Conservation (phyloP, 164 flowering plant genomes). For the Chimonanthus salicifolius region DNA sequence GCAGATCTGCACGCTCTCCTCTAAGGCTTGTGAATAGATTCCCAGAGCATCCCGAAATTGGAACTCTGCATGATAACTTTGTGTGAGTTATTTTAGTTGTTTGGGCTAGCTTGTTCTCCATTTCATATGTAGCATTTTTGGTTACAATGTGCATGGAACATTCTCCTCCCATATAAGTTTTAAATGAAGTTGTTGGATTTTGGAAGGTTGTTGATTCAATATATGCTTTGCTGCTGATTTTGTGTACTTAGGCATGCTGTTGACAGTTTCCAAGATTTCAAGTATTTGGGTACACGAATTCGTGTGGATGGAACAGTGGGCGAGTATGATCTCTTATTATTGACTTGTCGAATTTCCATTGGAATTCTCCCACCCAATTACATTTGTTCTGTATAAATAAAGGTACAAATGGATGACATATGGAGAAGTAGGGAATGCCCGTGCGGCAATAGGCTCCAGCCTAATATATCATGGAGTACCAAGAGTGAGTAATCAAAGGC, state of each 20-base stretch:
- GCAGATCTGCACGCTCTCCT: constrained; percentile 63
- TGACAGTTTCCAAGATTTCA: constrained; percentile 63
- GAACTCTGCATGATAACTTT: constrained; percentile 72
- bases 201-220: not conserved
- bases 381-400: constrained; percentile 9
- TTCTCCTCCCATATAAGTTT: not conserved
- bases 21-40: constrained; percentile 55
- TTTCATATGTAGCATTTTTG: not conserved
- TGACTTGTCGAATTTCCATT: not conserved
- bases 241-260: constrained; percentile 50
- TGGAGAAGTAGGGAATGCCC: constrained; percentile 88
- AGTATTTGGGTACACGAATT: constrained; percentile 81
- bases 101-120: not conserved
- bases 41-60: constrained; percentile 54
- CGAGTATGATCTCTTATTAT: constrained; percentile 37
- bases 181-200: not conserved
- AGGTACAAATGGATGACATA: constrained; percentile 99
- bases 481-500: constrained; percentile 36
- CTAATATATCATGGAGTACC: constrained; percentile 63
- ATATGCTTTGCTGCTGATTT: constrained; percentile 3
- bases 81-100: constrained; percentile 32
- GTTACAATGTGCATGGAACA: not conserved
- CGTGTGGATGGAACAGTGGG: constrained; percentile 80
- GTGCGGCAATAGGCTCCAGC: constrained; percentile 87
- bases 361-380: constrained; percentile 4